Evolutionary conservation across 495 filamentous ascomycete species (phyloP).

Genomic region (Cenococcum geophilum): DNA sequence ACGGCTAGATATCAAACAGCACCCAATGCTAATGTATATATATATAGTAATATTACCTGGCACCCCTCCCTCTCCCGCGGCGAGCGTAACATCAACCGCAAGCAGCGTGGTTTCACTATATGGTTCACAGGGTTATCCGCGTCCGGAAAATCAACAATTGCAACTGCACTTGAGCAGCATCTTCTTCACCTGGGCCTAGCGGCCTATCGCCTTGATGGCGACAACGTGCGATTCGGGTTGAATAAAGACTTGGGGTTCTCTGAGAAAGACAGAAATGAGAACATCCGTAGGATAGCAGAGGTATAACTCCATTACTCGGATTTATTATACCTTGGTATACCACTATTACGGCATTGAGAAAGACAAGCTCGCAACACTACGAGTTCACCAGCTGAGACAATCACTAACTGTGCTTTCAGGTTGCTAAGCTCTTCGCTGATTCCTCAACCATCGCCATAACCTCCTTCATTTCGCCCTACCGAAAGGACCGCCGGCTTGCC

Average conservation of each 20-base stretch:
- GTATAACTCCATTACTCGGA: slow-evolving; percentile 36
- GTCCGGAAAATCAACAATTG: slow-evolving; percentile 93
- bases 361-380: slow-evolving; percentile 16
- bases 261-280: slow-evolving; percentile 89
- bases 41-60: slow-evolving; percentile 91
- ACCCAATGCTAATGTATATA: slow-evolving; percentile 5
- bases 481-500: slow-evolving; percentile 74
- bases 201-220: slow-evolving; percentile 92
- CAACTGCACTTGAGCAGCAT: slow-evolving; percentile 91
- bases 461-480: slow-evolving; percentile 95
- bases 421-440: slow-evolving; percentile 94
- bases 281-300: slow-evolving; percentile 92
- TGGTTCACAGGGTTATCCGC: slow-evolving; percentile 97
- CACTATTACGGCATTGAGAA: background rate
- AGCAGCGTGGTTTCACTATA: slow-evolving; percentile 86
- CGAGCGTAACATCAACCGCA: slow-evolving; percentile 73
- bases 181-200: slow-evolving; percentile 74
- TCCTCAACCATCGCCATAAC: slow-evolving; percentile 79
- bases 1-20: background rate
- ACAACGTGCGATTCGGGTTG: slow-evolving; percentile 96
- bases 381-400: background rate
- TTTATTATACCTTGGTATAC: background rate
- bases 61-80: slow-evolving; percentile 79
- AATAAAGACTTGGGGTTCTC: slow-evolving; percentile 96
- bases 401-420: slow-evolving; percentile 41